Evolutionary conservation across 2,329 filamentous ascomycete genomes (phyloP).

Genomic region (Xylariales sp.): DNA sequence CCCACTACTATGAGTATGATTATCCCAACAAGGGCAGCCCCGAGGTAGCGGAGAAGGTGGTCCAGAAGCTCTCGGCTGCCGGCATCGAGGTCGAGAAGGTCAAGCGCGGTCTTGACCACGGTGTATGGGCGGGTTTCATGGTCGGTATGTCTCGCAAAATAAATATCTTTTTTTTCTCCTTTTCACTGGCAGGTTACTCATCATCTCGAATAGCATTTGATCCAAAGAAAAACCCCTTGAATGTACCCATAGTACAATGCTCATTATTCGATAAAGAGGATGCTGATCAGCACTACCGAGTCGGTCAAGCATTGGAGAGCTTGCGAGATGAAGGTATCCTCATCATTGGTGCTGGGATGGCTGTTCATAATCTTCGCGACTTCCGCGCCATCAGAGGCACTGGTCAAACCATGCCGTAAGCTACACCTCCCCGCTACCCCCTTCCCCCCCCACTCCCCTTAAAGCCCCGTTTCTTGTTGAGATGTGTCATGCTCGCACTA

Average conservation of each 20-base stretch:
- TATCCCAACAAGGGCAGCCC: slow-evolving; percentile 55
- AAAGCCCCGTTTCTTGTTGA: too few relatives aligned
- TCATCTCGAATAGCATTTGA: slow-evolving; percentile 36
- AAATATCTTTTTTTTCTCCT: background rate
- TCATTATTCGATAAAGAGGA: slow-evolving; percentile 52
- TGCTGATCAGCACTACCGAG: slow-evolving; percentile 46
- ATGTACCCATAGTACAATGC: slow-evolving; percentile 55
- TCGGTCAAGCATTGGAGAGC: slow-evolving; percentile 47
- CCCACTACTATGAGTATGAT: slow-evolving; percentile 54
- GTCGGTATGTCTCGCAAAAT: slow-evolving; percentile 11
- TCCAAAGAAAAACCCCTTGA: slow-evolving; percentile 42
- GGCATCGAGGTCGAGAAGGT: slow-evolving; percentile 49
- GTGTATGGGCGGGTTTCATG: slow-evolving; percentile 56
- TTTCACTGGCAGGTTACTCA: background rate
- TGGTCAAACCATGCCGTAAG: slow-evolving; percentile 10
- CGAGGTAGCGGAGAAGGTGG: slow-evolving; percentile 46
- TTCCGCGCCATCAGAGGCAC: slow-evolving; percentile 12
- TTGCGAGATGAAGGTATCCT: slow-evolving; percentile 52
- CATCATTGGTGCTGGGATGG: slow-evolving; percentile 57
- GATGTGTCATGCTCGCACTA: too few relatives aligned
- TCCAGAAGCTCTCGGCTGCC: slow-evolving; percentile 37
- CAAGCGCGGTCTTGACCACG: slow-evolving; percentile 57
- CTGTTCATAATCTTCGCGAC: slow-evolving; percentile 46
- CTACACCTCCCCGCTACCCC: background rate
- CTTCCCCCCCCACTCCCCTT: too few relatives aligned